These are phyloP conservation scores for Paulownia fortunei DNA, from an alignment of 257 asterid genomes.

Conservation along the genomic window DNA sequence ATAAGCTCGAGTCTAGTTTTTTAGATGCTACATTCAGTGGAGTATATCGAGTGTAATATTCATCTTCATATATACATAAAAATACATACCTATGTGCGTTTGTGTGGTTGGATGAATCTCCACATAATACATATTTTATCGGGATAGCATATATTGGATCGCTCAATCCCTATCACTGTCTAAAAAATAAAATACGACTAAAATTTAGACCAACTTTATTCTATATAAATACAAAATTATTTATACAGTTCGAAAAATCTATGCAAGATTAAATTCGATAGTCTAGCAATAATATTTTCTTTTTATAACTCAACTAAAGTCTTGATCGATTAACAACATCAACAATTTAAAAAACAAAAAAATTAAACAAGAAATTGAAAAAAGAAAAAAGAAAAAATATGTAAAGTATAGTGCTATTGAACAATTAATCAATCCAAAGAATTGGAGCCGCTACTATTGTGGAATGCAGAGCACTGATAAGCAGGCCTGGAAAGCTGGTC, in stretches of 20 bases:
- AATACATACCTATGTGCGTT: too few species aligned
- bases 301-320: background rate
- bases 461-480: conserved; percentile 59
- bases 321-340: conserved; percentile 1
- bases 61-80: too few species aligned
- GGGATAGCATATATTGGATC: too few species aligned
- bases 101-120: too few species aligned
- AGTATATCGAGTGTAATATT: too few species aligned
- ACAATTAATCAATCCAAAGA: conserved; percentile 29
- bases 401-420: background rate
- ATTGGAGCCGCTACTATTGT: conserved; percentile 19
- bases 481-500: conserved; percentile 67
- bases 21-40: too few species aligned
- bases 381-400: background rate
- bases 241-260: background rate
- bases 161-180: background rate
- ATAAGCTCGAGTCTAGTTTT: too few species aligned
- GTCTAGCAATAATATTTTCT: background rate
- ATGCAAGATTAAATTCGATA: conserved; percentile 23
- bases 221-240: background rate
- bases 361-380: background rate
- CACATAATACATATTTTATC: too few species aligned
- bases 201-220: background rate
- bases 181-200: background rate
- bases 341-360: background rate